phyloP scores from a whole-genome alignment of 345 rosid genomes.

The Salix udensis region DNA sequence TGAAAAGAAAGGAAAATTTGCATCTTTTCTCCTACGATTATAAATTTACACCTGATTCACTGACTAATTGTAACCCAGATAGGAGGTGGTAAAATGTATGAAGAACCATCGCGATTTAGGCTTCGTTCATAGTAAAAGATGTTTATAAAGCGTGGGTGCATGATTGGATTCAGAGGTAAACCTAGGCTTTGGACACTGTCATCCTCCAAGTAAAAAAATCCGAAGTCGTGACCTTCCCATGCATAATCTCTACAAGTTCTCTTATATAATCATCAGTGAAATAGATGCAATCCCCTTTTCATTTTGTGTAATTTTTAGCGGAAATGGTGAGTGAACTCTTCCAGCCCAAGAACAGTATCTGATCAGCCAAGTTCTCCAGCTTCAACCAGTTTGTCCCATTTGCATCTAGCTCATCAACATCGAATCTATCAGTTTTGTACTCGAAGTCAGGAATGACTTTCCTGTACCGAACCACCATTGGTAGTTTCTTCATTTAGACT shows the following conservation, averaged over 20 bases:
- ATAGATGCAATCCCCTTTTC: conserved; percentile 15
- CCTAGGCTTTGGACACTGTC: neutral
- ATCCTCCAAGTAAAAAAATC: conserved; percentile 3
- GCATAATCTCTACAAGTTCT: conserved; percentile 6
- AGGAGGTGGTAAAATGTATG: conserved; percentile 13
- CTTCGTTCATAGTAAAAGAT: neutral
- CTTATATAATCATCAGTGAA: conserved; percentile 11
- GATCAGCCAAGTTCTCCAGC: neutral
- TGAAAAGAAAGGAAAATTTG: no score
- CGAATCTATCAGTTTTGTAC: conserved; percentile 13
- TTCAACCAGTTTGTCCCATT: neutral
- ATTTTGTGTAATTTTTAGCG: neutral
- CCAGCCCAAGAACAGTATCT: conserved; percentile 8
- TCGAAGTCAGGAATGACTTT: conserved; percentile 11
- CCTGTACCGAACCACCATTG: conserved; percentile 3
- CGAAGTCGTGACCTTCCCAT: conserved; percentile 19
- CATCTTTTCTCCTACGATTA: no score
- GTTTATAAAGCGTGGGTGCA: neutral
- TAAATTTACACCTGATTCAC: neutral
- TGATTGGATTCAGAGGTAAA: neutral
- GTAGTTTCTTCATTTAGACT: conserved; percentile 2
- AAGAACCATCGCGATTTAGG: neutral
- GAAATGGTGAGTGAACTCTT: neutral
- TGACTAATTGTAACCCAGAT: conserved; percentile 20
- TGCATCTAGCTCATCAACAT: neutral